phyloP scores from a whole-genome alignment of 2,329 filamentous ascomycete genomes.

The Cercospora zeae-maydis region DNA sequence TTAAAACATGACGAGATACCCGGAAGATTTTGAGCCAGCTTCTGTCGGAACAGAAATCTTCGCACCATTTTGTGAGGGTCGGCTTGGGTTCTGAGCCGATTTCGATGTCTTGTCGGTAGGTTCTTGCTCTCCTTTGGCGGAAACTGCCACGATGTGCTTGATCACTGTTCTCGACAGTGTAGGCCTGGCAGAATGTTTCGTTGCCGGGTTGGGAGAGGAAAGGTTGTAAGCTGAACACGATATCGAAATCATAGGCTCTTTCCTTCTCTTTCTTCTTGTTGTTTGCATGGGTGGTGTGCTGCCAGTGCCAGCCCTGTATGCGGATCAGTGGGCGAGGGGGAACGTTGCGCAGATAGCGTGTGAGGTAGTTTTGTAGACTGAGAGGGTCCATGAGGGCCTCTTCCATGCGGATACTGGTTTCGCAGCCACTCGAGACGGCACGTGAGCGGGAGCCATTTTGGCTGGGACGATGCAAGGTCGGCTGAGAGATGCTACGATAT shows the following conservation, averaged over 20 bases:
- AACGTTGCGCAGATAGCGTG: slow-evolving; percentile 23
- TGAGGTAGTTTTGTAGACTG: slow-evolving; percentile 28
- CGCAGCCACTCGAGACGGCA: slow-evolving; percentile 15
- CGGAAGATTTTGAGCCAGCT: slow-evolving; percentile 55
- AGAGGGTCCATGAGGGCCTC: slow-evolving; percentile 25
- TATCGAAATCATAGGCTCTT: slow-evolving; percentile 29
- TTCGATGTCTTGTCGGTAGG: slow-evolving; percentile 45
- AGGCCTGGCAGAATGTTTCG: slow-evolving; percentile 31
- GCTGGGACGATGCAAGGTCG: slow-evolving; percentile 7
- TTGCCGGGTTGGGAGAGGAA: slow-evolving; percentile 19
- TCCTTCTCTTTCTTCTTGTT: slow-evolving; percentile 33
- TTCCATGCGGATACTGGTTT: slow-evolving; percentile 32
- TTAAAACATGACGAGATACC: slow-evolving; percentile 48
- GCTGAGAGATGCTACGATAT: slow-evolving; percentile 22
- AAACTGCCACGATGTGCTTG: slow-evolving; percentile 64
- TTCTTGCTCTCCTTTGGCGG: slow-evolving; percentile 51
- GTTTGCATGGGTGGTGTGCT: slow-evolving; percentile 23
- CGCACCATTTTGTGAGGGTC: slow-evolving; percentile 61
- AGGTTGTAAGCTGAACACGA: slow-evolving; percentile 24
- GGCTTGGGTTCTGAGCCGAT: slow-evolving; percentile 40
- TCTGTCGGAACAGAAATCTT: slow-evolving; percentile 60
- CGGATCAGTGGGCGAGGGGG: slow-evolving; percentile 26
- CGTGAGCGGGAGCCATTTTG: slow-evolving; percentile 15
- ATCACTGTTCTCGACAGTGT: slow-evolving; percentile 55
- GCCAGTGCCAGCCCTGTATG: slow-evolving; percentile 30